Evolutionary conservation across 768 basidiomycete species (phyloP).

Genomic region (Chiua virens): DNA sequence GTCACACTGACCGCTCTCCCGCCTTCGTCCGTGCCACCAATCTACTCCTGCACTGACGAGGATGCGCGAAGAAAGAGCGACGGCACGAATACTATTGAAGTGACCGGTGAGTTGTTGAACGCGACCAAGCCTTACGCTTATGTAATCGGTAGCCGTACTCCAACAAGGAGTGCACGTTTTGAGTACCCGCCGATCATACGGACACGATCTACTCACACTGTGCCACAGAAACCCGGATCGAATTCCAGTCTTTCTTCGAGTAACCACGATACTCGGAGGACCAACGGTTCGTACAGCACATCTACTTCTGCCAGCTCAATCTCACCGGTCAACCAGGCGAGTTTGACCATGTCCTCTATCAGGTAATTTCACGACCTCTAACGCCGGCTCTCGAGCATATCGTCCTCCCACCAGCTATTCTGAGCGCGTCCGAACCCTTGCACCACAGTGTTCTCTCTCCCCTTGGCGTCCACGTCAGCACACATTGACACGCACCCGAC

Average conservation of each 20-base stretch:
- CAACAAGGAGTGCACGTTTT: too few relatives aligned
- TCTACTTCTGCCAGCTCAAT: conserved; percentile 29
- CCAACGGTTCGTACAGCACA: conserved; percentile 15
- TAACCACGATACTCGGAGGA: conserved; percentile 24
- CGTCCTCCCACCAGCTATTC: conserved; percentile 25
- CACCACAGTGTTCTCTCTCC: conserved; percentile 23
- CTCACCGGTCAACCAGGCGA: conserved; percentile 24
- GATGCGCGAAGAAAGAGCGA: too few relatives aligned
- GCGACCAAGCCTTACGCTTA: too few relatives aligned
- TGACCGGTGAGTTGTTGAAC: too few relatives aligned
- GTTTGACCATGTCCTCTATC: conserved; percentile 10
- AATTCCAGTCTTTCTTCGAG: conserved; percentile 23
- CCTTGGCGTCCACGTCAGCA: background rate
- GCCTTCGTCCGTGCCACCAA: too few relatives aligned
- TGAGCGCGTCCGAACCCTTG: conserved; percentile 8
- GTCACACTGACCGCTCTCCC: too few relatives aligned
- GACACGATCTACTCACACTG: too few relatives aligned
- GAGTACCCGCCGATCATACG: too few relatives aligned
- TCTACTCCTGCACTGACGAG: too few relatives aligned
- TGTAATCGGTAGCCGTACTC: too few relatives aligned
- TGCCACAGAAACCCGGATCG: conserved; percentile 27
- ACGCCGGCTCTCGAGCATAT: background rate
- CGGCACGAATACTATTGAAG: too few relatives aligned
- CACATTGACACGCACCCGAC: background rate
- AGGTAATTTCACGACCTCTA: conserved; percentile 26